Evolutionary conservation across 1,284 basidiomycete species (phyloP), one percentile per base, ranked within the genome.

Genomic region (Bondarzewia mesenterica): DNA sequence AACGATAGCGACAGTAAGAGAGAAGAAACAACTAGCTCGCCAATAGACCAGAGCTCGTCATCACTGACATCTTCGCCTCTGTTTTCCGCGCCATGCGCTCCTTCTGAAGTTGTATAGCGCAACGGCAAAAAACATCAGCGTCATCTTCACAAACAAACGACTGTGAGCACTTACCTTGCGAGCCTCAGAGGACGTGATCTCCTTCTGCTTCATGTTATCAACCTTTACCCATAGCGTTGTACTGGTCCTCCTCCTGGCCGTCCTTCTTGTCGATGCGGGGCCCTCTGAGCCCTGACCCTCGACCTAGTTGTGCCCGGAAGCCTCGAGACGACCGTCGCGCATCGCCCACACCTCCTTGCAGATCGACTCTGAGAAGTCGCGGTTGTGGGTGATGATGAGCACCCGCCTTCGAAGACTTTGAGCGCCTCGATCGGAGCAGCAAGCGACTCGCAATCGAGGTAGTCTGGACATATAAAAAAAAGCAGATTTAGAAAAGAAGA

Each of bases 281-380:
- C 44, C 93, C n/a, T n/a, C 93, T 29, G 89, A 77, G 50, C 93
- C 93, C 70, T 99, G 94, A 47, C 93, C 93, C 72, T 99, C 95
- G 62, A 96, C 92, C 91, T 91, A 95, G 79, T 94, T 93, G 78
- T 97, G 94, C 55, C 95, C 95, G 44, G 92, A 94, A 14, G 93
- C 91, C 72, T 91, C 89, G 54, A 96, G 83, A 60, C 74, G 82
- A 61, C 93, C 93, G n/a, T n/a, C n/a, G n/a, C n/a, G n/a, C n/a
- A n/a, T n/a, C n/a, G n/a, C n/a, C n/a, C n/a, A n/a, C n/a, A n/a
- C n/a, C n/a, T n/a, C n/a, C n/a, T n/a, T n/a, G n/a, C n/a, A n/a
- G n/a, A n/a, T n/a, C n/a, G n/a, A n/a, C n/a, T n/a, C n/a, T n/a
- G n/a, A n/a, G n/a, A n/a, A n/a, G n/a, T n/a, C n/a, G n/a, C n/a